These are phyloP conservation scores for Pichia sp. DNA, from an alignment of 1,139 yeast genomes.

Conservation along the genomic window DNA sequence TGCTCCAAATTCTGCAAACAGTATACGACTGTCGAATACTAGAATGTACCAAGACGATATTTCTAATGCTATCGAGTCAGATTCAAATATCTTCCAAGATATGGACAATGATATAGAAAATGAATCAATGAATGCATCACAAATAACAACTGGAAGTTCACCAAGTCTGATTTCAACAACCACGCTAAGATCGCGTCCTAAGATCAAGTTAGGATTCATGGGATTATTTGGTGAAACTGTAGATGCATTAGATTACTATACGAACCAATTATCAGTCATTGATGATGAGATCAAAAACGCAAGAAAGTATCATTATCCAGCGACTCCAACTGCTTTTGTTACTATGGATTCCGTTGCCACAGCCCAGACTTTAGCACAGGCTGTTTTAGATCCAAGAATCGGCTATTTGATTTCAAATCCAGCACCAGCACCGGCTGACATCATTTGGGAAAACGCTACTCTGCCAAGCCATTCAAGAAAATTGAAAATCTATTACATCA, in stretches of 20 bases:
- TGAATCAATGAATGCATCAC: neutral
- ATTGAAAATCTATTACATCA: conserved; percentile 56
- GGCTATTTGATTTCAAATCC: conserved; percentile 65
- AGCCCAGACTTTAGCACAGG: conserved; percentile 86
- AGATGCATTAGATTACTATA: conserved; percentile 64
- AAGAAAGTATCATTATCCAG: conserved; percentile 60
- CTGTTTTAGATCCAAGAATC: conserved; percentile 75
- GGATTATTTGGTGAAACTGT: conserved; percentile 56
- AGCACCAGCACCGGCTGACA: conserved; percentile 83
- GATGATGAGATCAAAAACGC: conserved; percentile 62
- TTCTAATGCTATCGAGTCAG: neutral
- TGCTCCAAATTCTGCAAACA: neutral
- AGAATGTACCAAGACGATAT: neutral
- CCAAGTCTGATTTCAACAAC: conserved; percentile 16
- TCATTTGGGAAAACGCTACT: conserved; percentile 72
- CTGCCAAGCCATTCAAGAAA: conserved; percentile 55
- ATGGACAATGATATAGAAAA: conserved; percentile 18
- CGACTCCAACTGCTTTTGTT: conserved; percentile 72
- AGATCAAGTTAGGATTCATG: conserved; percentile 46
- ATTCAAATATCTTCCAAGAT: conserved; percentile 7
- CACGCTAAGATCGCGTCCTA: conserved; percentile 49
- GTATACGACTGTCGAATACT: conserved; percentile 2
- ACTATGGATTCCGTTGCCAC: conserved; percentile 85
- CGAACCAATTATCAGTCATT: conserved; percentile 54
- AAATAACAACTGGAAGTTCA: conserved; percentile 2